Evolutionary conservation across 2,329 filamentous ascomycete species (phyloP), one percentile per base, ranked within the genome.

Genomic region (Magnaporthales sp.): DNA sequence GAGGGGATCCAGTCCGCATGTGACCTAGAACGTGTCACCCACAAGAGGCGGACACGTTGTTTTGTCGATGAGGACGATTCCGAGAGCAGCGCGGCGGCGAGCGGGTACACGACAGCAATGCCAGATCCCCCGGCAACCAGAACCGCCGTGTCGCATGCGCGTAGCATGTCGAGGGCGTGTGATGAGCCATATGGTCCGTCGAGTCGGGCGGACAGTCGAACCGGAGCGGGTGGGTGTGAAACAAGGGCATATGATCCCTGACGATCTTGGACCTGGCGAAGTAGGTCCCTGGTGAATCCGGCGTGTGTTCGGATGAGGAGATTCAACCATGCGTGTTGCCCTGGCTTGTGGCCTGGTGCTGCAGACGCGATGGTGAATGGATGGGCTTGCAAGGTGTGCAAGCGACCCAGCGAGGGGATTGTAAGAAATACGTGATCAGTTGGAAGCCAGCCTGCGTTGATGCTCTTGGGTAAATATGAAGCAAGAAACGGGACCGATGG

Each of bases 291-390:
- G 0, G 87, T 86, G 75, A 90, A 90, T 13, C 88, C 86, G 61
- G 80, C 75, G 69, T 86, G 83, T 4, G 83, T 82, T 68, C 87
- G 83, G 68, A 90, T 84, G 30, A 89, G 79, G 13, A 90, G 80
- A 13, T 80, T 79, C 68, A 89, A 76, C 77, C 79, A 83, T 3
- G 82, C 82, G 68, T 84, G 81, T 13, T 71, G 11, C 1, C n/a
- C 15, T 9, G 64, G 56, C 9, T 38, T 22, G 22, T 31, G 29
- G 30, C 30, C 30, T 15, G 85, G 83, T 10, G 86, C 85, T 0
- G 82, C 81, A 2, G 87, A 89, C 19, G 86, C 83, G 66, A 90
- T 88, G 9, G 86, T 89, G 74, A 90, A 90, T 0, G 87, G 88
- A 71, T 90, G 87, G 0, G 86, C 80, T 74, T 90, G 87, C 1